These are phyloP conservation scores for Pichia sp. DNA, from an alignment of 1,139 yeast species.

Conservation along the genomic window DNA sequence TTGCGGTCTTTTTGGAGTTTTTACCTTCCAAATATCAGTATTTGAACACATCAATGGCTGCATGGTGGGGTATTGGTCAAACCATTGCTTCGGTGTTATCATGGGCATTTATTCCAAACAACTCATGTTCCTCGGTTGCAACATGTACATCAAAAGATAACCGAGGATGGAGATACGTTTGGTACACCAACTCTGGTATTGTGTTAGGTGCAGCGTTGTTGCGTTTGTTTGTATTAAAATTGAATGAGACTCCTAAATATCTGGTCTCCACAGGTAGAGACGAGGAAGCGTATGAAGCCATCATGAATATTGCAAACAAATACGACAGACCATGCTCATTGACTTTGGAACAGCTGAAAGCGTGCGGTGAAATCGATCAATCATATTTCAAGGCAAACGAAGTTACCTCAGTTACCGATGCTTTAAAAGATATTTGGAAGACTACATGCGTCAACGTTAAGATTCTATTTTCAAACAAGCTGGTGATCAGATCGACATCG, in stretches of 20 bases:
- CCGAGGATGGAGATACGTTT: constrained; percentile 56
- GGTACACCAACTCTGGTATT: constrained; percentile 45
- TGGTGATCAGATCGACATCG: constrained; percentile 33
- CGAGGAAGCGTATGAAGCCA: constrained; percentile 35
- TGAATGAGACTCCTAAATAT: constrained; percentile 53
- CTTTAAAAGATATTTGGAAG: constrained; percentile 17
- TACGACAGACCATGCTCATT: constrained; percentile 35
- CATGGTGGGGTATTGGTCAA: constrained; percentile 60
- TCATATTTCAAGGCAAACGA: constrained; percentile 10
- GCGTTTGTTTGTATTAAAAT: constrained; percentile 38
- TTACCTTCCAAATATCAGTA: constrained; percentile 46
- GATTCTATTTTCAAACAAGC: constrained; percentile 33
- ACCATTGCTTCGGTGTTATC: constrained; percentile 45
- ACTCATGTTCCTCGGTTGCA: constrained; percentile 34
- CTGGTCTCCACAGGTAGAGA: constrained; percentile 45
- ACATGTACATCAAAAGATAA: constrained; percentile 39
- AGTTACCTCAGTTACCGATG: constrained; percentile 10
- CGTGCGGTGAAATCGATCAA: constrained; percentile 34
- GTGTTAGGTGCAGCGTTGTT: constrained; percentile 40
- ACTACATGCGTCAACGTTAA: constrained; percentile 25
- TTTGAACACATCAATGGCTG: constrained; percentile 48
- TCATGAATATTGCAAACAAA: constrained; percentile 34
- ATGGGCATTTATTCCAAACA: constrained; percentile 47
- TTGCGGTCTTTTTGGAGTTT: constrained; percentile 51
- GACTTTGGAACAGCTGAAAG: constrained; percentile 36